Base-by-base conservation (phyloP, 768 basidiomycete species). In the Crassisporium funariophilum region DNA sequence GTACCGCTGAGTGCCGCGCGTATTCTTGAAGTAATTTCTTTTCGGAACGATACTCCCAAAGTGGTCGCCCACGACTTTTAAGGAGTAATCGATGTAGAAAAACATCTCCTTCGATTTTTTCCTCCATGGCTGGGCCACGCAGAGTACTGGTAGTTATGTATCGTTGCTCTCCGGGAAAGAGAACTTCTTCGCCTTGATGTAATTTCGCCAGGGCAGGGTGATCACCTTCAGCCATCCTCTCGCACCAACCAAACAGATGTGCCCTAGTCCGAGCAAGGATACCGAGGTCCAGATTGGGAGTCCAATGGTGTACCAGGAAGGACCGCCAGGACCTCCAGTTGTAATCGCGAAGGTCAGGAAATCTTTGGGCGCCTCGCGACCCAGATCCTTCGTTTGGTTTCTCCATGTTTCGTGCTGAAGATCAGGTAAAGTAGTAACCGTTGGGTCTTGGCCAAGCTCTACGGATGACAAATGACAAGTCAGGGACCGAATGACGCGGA, bases 401-500 rank as follows among this genome's bases (percentile, higher is more conserved):
- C 35, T 34, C 17, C 34, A 29, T 20, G 23, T 50, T 23, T 33
- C 20, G 15, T 35, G 25, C 33, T 45, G 34, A 20, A 9, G 13
- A 31, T 29, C 35, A 44, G 5, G 23, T 31, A 54, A 44, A 41
- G 40, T 31, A 21, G 10, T 6, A 29, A 54, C 56, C 29, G 56
- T 44, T 35, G 56, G 54, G 44, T 58, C 54, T 13, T 24, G 35
- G 21, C 56, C 56, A 11, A 60, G 49, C 25, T 56, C 59, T 19
- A 41, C 35, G 9, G 41, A 34, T 7, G 54, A 54, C 31, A 59
- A 33, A 41, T 50, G 41, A 21, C 48, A 53, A 13, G 55, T 50
- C 41, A 61, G 38, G 31, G 50, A 33, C 12, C 62, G 59, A 25
- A 66, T 41, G 39, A 61, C 60, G 21, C 54, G 54, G 34, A 67